Conservation (phyloP, 495 filamentous ascomycete species). For the Lophiostoma macrostomum region DNA sequence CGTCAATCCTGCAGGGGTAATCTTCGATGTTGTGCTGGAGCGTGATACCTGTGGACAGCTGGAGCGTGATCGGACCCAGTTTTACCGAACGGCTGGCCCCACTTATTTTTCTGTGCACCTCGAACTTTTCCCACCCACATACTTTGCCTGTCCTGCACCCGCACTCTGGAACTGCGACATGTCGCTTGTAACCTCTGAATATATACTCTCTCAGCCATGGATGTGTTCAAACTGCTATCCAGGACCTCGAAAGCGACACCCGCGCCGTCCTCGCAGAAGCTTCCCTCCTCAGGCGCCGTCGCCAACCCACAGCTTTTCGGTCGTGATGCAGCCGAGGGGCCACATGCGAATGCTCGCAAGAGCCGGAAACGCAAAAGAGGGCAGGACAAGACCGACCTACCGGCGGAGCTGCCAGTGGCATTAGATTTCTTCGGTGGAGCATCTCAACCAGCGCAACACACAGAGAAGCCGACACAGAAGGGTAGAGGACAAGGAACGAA, state of each 20-base stretch:
- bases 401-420: conserved; percentile 16
- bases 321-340: conserved; percentile 33
- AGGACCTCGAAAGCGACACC: conserved; percentile 54
- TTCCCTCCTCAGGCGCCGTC: conserved; percentile 54
- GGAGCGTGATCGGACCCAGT: conserved; percentile 3
- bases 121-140: conserved; percentile 2
- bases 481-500: background rate
- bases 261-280: conserved; percentile 34
- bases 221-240: conserved; percentile 66
- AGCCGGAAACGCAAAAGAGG: conserved; percentile 39
- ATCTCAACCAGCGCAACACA: background rate
- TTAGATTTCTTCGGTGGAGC: conserved; percentile 39
- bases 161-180: too few species aligned
- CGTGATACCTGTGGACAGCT: too few species aligned
- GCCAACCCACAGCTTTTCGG: conserved; percentile 56
- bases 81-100: conserved; percentile 13
- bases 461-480: background rate
- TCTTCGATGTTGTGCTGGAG: too few species aligned
- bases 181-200: too few species aligned
- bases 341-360: conserved; percentile 29
- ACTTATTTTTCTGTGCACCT: conserved; percentile 8
- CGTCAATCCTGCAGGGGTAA: too few species aligned
- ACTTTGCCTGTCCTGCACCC: background rate
- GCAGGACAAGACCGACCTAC: conserved; percentile 4
- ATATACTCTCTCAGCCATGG: conserved; percentile 44